These are phyloP conservation scores for Davidsoniella virescens DNA, from an alignment of 2,329 filamentous ascomycete genomes.

Conservation along the genomic window DNA sequence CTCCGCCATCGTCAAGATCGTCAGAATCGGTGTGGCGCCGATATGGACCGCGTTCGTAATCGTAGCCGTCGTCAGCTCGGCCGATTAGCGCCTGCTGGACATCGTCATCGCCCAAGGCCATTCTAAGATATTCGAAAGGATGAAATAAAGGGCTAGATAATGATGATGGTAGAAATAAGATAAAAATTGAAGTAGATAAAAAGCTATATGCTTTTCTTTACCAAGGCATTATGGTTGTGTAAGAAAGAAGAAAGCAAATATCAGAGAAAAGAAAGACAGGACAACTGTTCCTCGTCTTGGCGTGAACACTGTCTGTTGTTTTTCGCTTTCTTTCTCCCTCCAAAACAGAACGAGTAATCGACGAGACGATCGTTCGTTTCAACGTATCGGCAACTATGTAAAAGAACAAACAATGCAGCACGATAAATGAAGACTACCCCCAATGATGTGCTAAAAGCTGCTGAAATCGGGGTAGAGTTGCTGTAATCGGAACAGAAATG, in stretches of 20 bases:
- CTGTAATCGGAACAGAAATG: too few relatives aligned
- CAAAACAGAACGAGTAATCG: background rate
- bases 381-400: too few relatives aligned
- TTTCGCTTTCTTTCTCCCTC: background rate
- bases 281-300: background rate
- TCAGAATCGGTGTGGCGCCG: slow-evolving; percentile 15
- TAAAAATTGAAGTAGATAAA: too few relatives aligned
- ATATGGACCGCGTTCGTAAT: slow-evolving; percentile 19
- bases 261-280: slow-evolving; percentile 4
- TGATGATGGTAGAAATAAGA: background rate
- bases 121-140: background rate
- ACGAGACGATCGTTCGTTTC: background rate
- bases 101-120: slow-evolving; percentile 2
- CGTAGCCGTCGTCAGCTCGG: slow-evolving; percentile 14
- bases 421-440: too few relatives aligned
- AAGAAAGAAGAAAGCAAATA: background rate
- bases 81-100: slow-evolving; percentile 1
- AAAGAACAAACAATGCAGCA: too few relatives aligned
- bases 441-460: too few relatives aligned
- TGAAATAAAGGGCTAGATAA: background rate
- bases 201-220: too few relatives aligned
- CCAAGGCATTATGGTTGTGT: too few relatives aligned
- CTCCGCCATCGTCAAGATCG: slow-evolving; percentile 18
- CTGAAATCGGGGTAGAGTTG: too few relatives aligned
- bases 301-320: background rate